Percentiles rank a stretch among this genome's conserved stretches.
Evolutionary conservation across 2,329 filamentous ascomycete genomes (phyloP).

Genomic region (Purpureocillium lavendulum): DNA sequence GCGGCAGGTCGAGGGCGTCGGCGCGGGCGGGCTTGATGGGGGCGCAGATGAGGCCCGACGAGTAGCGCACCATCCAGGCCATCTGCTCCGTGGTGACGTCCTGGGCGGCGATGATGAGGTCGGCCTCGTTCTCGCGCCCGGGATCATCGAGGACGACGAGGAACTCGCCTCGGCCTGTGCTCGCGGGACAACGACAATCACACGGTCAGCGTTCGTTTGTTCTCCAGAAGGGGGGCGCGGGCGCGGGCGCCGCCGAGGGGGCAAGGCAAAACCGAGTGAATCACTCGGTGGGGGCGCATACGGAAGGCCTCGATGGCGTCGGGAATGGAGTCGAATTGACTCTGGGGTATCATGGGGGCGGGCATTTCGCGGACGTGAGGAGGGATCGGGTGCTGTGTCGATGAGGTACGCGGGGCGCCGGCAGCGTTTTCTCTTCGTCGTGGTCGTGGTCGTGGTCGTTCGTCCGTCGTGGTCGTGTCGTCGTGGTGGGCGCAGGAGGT

Average conservation of each 20-base stretch:
- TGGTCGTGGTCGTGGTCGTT: no score
- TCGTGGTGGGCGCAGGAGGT: no score
- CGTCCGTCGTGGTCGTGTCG: no score
- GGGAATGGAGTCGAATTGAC: conserved; percentile 56
- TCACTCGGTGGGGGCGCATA: conserved; percentile 38
- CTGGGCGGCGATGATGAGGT: conserved; percentile 89
- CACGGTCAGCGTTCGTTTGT: background rate
- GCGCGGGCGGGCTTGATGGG: conserved; percentile 67
- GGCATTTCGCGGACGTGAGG: conserved; percentile 31
- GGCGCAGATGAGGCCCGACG: conserved; percentile 84
- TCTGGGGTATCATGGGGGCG: conserved; percentile 37
- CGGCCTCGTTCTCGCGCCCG: conserved; percentile 93
- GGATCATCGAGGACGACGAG: conserved; percentile 91
- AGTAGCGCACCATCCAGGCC: conserved; percentile 91
- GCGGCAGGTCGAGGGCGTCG: conserved; percentile 66
- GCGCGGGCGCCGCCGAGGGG: conserved; percentile 3
- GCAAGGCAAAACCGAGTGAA: no score
- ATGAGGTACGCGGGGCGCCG: no score
- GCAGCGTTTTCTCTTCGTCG: no score
- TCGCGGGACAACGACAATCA: background rate
- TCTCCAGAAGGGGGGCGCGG: conserved; percentile 1
- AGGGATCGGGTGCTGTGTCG: background rate
- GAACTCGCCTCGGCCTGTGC: conserved; percentile 76
- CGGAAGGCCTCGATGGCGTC: conserved; percentile 57
- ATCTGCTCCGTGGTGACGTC: conserved; percentile 81